phyloP scores from a whole-genome alignment of 2,329 filamentous ascomycete genomes.

The Cladosporium austrohemisphaericum region DNA sequence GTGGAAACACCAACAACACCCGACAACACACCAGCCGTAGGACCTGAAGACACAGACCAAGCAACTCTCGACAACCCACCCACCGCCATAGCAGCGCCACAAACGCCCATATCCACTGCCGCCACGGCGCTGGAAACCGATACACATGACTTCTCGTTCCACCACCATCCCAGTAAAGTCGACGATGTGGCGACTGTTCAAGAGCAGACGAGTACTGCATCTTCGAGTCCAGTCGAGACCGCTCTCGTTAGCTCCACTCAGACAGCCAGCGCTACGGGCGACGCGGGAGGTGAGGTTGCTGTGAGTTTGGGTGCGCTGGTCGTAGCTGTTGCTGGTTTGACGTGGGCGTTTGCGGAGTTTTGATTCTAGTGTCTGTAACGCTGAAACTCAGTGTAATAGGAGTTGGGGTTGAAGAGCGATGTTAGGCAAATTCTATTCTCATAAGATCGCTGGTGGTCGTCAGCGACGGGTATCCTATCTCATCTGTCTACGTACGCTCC shows the following conservation, averaged over 20 bases:
- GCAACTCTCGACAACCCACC: neutral
- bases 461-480: neutral
- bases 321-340: neutral
- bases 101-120: neutral
- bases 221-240: neutral
- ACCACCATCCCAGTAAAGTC: neutral
- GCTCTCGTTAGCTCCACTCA: neutral
- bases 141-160: conserved; percentile 1
- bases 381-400: neutral
- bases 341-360: conserved; percentile 6
- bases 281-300: neutral
- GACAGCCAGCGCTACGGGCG: neutral
- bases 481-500: no score
- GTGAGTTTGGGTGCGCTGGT: neutral
- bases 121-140: conserved; percentile 1
- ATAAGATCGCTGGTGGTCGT: neutral
- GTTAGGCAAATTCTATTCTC: neutral
- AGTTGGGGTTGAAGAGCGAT: no score
- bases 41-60: neutral
- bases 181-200: neutral
- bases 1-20: neutral
- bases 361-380: no score
- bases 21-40: neutral
- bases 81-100: neutral
- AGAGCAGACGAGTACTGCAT: neutral